phyloP scores from a whole-genome alignment of 108 stramenopile species.

The Mediolabrus comicus region DNA sequence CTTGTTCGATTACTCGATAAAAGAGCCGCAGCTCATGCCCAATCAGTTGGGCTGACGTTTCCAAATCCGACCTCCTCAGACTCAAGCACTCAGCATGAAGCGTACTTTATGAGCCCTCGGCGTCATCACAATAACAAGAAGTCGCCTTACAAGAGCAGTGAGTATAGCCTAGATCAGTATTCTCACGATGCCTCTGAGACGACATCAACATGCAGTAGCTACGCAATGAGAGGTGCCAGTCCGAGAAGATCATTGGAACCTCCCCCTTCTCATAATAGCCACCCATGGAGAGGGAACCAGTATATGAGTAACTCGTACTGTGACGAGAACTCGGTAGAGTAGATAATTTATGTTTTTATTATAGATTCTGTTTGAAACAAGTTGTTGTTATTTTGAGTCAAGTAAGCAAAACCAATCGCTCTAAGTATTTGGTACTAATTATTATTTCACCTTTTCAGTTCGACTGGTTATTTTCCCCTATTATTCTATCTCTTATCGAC shows the following conservation, averaged over 20 bases:
- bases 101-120: background rate
- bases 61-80: constrained; percentile 16
- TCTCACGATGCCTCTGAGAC: constrained; percentile 37
- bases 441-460: background rate
- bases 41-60: constrained; percentile 2
- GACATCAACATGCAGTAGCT: constrained; percentile 24
- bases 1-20: constrained; percentile 44
- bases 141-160: constrained; percentile 14
- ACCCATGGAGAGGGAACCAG: constrained; percentile 17
- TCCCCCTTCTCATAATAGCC: background rate
- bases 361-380: too few species aligned
- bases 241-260: constrained; percentile 1
- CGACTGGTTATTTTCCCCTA: background rate
- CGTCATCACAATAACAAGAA: constrained; percentile 8
- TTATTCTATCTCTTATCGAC: too few species aligned
- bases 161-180: constrained; percentile 40
- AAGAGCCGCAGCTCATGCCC: constrained; percentile 33
- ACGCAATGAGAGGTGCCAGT: constrained; percentile 8
- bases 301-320: constrained; percentile 31
- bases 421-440: background rate
- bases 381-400: too few species aligned
- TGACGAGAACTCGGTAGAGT: constrained; percentile 19
- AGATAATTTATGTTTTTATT: background rate
- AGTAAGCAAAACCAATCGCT: background rate
- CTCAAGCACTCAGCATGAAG: constrained; percentile 18